These are phyloP conservation scores for Suhomyces sp. DNA, from an alignment of 805 yeast genomes.

Conservation along the genomic window DNA sequence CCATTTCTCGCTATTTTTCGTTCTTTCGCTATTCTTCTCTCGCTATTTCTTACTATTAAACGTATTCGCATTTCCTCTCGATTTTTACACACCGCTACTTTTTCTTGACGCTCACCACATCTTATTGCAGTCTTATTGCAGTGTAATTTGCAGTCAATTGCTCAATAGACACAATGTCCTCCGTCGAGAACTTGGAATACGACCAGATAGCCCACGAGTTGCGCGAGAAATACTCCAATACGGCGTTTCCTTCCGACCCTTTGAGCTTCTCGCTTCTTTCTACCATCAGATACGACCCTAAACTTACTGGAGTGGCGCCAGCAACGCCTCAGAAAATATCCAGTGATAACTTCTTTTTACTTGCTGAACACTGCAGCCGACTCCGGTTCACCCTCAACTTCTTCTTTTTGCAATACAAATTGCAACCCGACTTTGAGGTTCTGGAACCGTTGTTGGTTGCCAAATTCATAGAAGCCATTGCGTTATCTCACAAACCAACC, in stretches of 20 bases:
- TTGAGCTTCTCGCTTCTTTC: conserved; percentile 57
- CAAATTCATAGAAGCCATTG: conserved; percentile 27
- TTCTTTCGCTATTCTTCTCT: no score
- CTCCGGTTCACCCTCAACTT: conserved; percentile 51
- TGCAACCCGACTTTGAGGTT: conserved; percentile 41
- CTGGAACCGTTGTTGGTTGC: conserved; percentile 41
- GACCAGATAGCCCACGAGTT: neutral
- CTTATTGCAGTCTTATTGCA: neutral
- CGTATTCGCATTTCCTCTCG: no score
- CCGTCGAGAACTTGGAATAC: neutral
- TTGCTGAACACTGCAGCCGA: conserved; percentile 63
- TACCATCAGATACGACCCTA: conserved; percentile 76
- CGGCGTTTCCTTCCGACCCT: conserved; percentile 11
- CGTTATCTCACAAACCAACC: conserved; percentile 18
- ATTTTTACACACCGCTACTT: neutral
- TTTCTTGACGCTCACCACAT: neutral
- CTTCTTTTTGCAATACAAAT: conserved; percentile 33
- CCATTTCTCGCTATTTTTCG: no score
- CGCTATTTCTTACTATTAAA: no score
- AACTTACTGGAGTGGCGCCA: conserved; percentile 32
- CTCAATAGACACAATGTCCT: neutral
- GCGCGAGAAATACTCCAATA: conserved; percentile 6
- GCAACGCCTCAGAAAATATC: conserved; percentile 21
- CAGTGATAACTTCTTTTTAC: conserved; percentile 51
- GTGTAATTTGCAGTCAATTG: neutral